Percentiles rank a stretch among this genome's conserved stretches.
Evolutionary conservation across 192 early-diverging fungal species (phyloP).

Genomic region (Podila horticola): DNA sequence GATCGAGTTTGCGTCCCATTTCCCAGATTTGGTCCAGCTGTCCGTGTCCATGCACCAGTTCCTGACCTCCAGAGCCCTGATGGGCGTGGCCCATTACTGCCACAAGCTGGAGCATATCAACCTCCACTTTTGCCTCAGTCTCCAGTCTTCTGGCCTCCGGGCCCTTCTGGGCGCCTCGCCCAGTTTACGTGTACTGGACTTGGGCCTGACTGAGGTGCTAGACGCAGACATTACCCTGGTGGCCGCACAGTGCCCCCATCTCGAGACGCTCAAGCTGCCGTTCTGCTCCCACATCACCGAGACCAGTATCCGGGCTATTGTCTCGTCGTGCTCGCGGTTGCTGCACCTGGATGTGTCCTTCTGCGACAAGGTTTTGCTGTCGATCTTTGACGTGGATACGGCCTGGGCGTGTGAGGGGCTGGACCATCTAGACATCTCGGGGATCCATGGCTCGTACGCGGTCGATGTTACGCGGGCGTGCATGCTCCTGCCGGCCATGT

Average conservation of each 20-base stretch:
- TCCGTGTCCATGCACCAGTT: slow-evolving; percentile 29
- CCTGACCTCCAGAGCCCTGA: slow-evolving; percentile 25
- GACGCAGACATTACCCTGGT: slow-evolving; percentile 27
- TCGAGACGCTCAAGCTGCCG: slow-evolving; percentile 38
- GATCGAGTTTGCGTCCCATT: slow-evolving; percentile 17
- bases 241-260: slow-evolving; percentile 18
- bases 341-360: slow-evolving; percentile 29
- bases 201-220: slow-evolving; percentile 23
- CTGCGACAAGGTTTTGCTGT: slow-evolving; percentile 24
- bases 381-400: slow-evolving; percentile 12
- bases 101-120: slow-evolving; percentile 21
- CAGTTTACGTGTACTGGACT: slow-evolving; percentile 20
- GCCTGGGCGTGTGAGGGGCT: slow-evolving; percentile 30
- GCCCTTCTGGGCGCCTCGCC: slow-evolving; percentile 18
- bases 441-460: slow-evolving; percentile 20
- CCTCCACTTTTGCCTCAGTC: slow-evolving; percentile 34
- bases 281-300: slow-evolving; percentile 35
- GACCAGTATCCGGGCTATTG: slow-evolving; percentile 7
- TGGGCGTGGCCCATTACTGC: slow-evolving; percentile 17
- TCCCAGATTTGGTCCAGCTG: slow-evolving; percentile 28
- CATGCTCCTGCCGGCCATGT: slow-evolving; percentile 20
- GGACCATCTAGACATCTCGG: slow-evolving; percentile 35
- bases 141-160: slow-evolving; percentile 22
- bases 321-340: slow-evolving; percentile 10
- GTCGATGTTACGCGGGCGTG: slow-evolving; percentile 2